Evolutionary conservation across 352 stramenopile species (phyloP), one percentile per base, ranked within the genome.

Genomic region (Globisporangium spiculum): DNA sequence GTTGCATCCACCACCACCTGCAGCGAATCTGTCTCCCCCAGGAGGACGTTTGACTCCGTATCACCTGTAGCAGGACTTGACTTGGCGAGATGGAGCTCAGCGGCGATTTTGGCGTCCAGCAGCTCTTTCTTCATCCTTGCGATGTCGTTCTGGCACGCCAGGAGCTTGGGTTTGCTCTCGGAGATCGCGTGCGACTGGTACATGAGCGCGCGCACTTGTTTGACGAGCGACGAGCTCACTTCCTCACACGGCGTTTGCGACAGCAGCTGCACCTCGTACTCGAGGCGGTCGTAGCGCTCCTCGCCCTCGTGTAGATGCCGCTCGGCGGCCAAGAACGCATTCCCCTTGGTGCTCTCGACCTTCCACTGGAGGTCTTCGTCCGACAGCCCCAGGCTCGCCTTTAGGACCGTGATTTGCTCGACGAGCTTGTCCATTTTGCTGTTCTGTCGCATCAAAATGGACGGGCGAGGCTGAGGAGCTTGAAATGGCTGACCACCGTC

Each of bases 361-460:
- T 90, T 90, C 86, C 84, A 94, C 54, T 88, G 75, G 32, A 93
- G 74, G 22, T 93, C 86, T 72, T 93, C 86, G 14, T 93, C 86
- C 9, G 81, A 89, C 22, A 93, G 76, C 3, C 86, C 86, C 3
- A 93, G 72, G 20, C 79, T 82, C 16, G 83, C 86, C 56, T 93
- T 93, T 24, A 93, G 73, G 8, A 93, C 79, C 5, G 79, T 84
- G 59, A 93, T 78, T 50, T 93, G 86, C 66, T 93, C 86, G 27
- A 90, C 76, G 4, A 93, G 71, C 32, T 78, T 76, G 60, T 90
- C 79, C 54, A 91, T 75, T 46, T 87, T 87, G 62, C 77, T 84
- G 41, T 89, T 77, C 26, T 77, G 78, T 14, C 82, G 75, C 32
- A 77, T 56, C 22, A 80, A 71, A 4, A 68, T 55, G 18, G 78